These are phyloP conservation scores for Leccinellum albellum DNA, from an alignment of 768 basidiomycete genomes.

Conservation along the genomic window DNA sequence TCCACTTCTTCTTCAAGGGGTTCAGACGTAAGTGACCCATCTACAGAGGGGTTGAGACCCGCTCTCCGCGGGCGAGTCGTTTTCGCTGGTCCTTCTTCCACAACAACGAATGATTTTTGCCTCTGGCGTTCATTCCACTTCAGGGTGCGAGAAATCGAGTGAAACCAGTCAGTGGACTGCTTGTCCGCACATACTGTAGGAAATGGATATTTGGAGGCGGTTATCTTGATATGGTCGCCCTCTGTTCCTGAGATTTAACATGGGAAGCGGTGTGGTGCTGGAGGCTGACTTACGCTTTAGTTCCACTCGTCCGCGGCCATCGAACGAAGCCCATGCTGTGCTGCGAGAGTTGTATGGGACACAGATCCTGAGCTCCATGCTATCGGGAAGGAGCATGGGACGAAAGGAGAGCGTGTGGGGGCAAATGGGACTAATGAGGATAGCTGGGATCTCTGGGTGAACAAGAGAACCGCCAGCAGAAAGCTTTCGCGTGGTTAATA, in stretches of 20 bases:
- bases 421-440: slow-evolving; percentile 96
- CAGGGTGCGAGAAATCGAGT: slow-evolving; percentile 90
- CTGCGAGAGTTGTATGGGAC: slow-evolving; percentile 99
- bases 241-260: slow-evolving; percentile 46
- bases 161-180: slow-evolving; percentile 98
- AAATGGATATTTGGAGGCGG: slow-evolving; percentile 95
- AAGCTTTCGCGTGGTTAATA: slow-evolving; percentile 41
- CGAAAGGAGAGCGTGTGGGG: slow-evolving; percentile 98
- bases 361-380: slow-evolving; percentile 96
- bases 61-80: slow-evolving; percentile 26
- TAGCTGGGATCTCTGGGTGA: slow-evolving; percentile 95
- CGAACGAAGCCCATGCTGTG: slow-evolving; percentile 98
- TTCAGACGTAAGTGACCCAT: slow-evolving; percentile 15
- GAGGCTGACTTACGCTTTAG: slow-evolving; percentile 70
- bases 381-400: slow-evolving; percentile 97
- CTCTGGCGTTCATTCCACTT: slow-evolving; percentile 99
- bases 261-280: not conserved
- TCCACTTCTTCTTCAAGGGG: slow-evolving; percentile 42
- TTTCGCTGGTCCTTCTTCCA: slow-evolving; percentile 77
- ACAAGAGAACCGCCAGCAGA: slow-evolving; percentile 98
- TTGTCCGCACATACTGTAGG: slow-evolving; percentile 98
- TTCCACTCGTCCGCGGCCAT: slow-evolving; percentile 94
- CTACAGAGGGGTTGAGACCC: slow-evolving; percentile 1
- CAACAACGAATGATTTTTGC: slow-evolving; percentile 97
- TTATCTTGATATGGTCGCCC: slow-evolving; percentile 99